A percentile compares a stretch with the other conserved stretches of the same genome.
These are phyloP conservation scores for Nakazawaea wyomingensis DNA, from an alignment of 805 yeast genomes.

Conservation along the genomic window DNA sequence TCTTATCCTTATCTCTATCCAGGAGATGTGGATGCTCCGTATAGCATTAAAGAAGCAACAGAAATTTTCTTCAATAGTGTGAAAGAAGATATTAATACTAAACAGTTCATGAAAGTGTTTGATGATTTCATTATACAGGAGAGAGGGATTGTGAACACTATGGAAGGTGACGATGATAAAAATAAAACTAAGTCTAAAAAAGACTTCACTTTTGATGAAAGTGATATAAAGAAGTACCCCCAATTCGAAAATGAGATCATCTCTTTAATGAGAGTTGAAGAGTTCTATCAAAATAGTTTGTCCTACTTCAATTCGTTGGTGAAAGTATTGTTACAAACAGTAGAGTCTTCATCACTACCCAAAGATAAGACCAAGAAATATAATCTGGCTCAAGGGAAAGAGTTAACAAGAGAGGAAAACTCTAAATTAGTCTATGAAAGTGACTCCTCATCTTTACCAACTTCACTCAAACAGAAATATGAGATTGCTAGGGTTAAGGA, in stretches of 20 bases:
- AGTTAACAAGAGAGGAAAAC: slow-evolving; percentile 17
- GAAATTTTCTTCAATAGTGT: slow-evolving; percentile 58
- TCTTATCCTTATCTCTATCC: slow-evolving; percentile 25
- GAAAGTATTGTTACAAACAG: slow-evolving; percentile 55
- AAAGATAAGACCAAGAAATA: slow-evolving; percentile 11
- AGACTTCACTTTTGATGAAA: slow-evolving; percentile 19
- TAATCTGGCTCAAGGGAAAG: slow-evolving; percentile 15
- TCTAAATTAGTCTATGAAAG: slow-evolving; percentile 16
- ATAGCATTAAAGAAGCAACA: slow-evolving; percentile 76
- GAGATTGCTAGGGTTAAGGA: slow-evolving; percentile 62
- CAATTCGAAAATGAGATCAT: slow-evolving; percentile 29
- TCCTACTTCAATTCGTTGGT: slow-evolving; percentile 59
- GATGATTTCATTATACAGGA: slow-evolving; percentile 70
- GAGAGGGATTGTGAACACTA: slow-evolving; percentile 40
- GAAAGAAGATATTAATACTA: slow-evolving; percentile 58
- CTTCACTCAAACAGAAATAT: slow-evolving; percentile 33
- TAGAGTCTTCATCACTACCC: slow-evolving; percentile 42
- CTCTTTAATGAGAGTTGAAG: slow-evolving; percentile 52
- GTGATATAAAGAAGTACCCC: slow-evolving; percentile 30
- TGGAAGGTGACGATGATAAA: slow-evolving; percentile 12
- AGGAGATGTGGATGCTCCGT: slow-evolving; percentile 48
- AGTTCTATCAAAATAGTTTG: slow-evolving; percentile 48
- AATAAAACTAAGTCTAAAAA: not conserved
- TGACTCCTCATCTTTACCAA: not conserved
- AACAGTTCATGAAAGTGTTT: slow-evolving; percentile 69